Evolutionary conservation across 2,329 filamentous ascomycete genomes (phyloP), one percentile per base, ranked within the genome.

Genomic region (Helotiales sp.): DNA sequence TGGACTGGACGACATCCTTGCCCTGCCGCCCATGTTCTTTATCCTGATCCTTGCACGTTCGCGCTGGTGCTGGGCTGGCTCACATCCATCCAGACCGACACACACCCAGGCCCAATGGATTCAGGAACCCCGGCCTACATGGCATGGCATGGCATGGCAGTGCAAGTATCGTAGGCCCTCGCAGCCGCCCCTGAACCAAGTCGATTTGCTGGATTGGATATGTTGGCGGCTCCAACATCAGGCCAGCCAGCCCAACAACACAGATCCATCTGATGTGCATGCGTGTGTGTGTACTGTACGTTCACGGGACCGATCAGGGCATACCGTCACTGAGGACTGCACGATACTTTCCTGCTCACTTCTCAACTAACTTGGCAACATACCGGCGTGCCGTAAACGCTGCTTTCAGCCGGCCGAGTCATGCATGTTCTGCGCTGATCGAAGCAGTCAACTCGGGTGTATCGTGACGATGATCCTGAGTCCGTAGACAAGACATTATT

Each of bases 111-210:
- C 24, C 55, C 61, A 66, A 62, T 64, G 62, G 65, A 63, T 66
- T 67, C 61, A 66, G 34, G 30, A 32, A 69, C 65, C 70, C 70
- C 55, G 24, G 69, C 68, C 64, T 62, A 37, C 64, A 70, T 62
- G 64, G 62, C 52, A 34, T 55, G 52, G 52, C 52, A 22, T 62
- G 64, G 62, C 52, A 34, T 55, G 52, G 52, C 52, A 22, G 30
- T 17, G 52, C 28, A 55, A 17, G 52, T 30, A 55, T 55, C 28
- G 20, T 30, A 22, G 17, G 52, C 52, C 52, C 22, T 55, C 30
- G 24, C 52, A 34, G n/a, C 52, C 30, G 52, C 52, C 52, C 52
- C 52, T 55, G 52, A 55, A 55, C 28, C 17, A 55, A 55, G 28
- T 55, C 52, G 30, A 55, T n/a, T 55, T 1, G 52, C 28, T 32